These are phyloP conservation scores for Globisporangium megalacanthum DNA, from an alignment of 352 stramenopile genomes.

Conservation along the genomic window DNA sequence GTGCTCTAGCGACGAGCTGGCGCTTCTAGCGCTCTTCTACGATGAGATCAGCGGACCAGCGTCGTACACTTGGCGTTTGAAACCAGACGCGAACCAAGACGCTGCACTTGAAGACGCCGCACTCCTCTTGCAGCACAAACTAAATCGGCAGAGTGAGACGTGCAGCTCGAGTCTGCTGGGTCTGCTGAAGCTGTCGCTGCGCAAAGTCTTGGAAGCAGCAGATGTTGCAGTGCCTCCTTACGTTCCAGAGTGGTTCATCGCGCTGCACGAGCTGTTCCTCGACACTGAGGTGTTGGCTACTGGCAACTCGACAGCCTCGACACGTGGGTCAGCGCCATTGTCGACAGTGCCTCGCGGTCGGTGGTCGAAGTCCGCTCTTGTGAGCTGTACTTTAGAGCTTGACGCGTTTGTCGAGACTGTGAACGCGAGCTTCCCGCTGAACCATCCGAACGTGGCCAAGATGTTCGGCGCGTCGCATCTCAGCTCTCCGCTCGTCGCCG, in stretches of 20 bases:
- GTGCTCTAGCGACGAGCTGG: not conserved
- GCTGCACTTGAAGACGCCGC: not conserved
- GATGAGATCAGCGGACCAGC: not conserved
- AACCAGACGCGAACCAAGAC: not conserved
- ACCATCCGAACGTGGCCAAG: conserved; percentile 4
- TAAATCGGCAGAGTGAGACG: not conserved
- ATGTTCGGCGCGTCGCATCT: conserved; percentile 1
- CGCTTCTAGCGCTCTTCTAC: not conserved
- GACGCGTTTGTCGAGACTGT: not conserved
- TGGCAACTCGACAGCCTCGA: not conserved
- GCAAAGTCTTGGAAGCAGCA: not conserved
- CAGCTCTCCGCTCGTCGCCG: not conserved
- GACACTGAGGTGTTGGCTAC: not conserved
- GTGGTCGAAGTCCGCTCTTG: not conserved
- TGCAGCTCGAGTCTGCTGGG: not conserved
- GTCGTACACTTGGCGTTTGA: not conserved
- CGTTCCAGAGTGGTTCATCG: not conserved
- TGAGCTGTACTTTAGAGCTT: not conserved
- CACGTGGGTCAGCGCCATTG: not conserved
- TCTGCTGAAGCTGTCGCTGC: conserved; percentile 1
- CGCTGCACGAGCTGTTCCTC: not conserved
- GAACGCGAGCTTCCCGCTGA: not conserved
- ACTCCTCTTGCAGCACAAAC: not conserved
- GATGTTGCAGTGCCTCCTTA: not conserved
- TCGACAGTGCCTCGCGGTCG: not conserved